Base-by-base conservation (phyloP, 176 grass and related monocot genomes). In the Carex myosuroides region DNA sequence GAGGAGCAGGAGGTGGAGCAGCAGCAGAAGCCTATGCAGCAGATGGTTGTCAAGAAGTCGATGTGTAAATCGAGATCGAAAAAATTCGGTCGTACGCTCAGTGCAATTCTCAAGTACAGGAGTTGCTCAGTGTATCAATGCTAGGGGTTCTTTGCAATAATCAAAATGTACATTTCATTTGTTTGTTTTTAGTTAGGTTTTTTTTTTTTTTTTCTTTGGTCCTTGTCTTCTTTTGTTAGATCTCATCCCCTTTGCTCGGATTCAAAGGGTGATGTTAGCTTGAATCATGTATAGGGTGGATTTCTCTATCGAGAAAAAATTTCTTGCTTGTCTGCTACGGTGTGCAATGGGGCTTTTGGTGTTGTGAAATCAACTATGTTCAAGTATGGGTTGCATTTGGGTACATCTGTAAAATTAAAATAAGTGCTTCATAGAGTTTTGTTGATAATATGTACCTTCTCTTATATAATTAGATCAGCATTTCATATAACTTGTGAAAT, bases 81-180 rank as follows among this genome's bases (percentile, higher is more conserved):
- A 85, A 99, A 92, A 85, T 86, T 99, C 11, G 88, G 96, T 9
- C 87, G 91, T 85, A 90, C 96, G 1, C 85, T 99, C 79, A 99
- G 93, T 88, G 92, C 93, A 0, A 87, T 95, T 72, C 94, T 90
- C 86, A 99, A 89, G 88, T 95, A 92, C 85, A 89, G 88, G 65
- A 82, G 93, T 80, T 95, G 94, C 77, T 99, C 93, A 0, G 70
- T 99, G 44, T 99, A 95, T 82, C 96, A 95, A 64, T 99, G 96
- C 89, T 99, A 91, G 85, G 1, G 66, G 63, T 64, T 73, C 85
- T 55, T 83, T 83, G 37, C 13, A 70, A 84, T 81, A 33, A 77
- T 81, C 35, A 54, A 76, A 76, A 59, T 92, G 86, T 90, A 89
- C 70, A 91, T 94, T 64, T 91, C 60, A 72, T 83, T 69, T 11